Base-by-base conservation (phyloP, 164 flowering plant genomes). In the Magnolia sinica region DNA sequence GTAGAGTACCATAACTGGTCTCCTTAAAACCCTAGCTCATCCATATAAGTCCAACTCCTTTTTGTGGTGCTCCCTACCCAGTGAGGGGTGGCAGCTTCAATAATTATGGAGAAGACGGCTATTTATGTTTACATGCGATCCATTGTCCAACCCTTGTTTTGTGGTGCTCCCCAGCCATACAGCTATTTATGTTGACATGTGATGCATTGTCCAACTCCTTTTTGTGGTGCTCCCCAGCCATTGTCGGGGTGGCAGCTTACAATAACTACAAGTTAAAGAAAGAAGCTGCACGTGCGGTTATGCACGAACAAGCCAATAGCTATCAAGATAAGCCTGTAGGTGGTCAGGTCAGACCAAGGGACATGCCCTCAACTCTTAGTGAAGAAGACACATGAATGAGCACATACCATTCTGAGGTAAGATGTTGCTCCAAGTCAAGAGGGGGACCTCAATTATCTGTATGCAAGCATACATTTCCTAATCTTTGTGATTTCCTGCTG, bases 231-330 rank as follows among this genome's bases (percentile, higher is more conserved):
- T 68, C 61, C 85, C 83, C 90, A 96, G 99, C 98, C 69, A 93
- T 96, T 78, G 90, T 87, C 50, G 97, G 99, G 68, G 99, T 96
- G 64, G 98, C 90, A 29, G 98, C 96, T 49, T 96, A 96, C 81
- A 96, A 96, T 77, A 96, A 96, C 79, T 84, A 84, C 84, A 96
- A 96, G 87, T 78, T 93, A 84, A 92, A 89, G 79, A 93, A 87
- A 82, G 97, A 93, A 85, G 91, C 90, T 80, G 72, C 89, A 76
- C 80, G 80, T 72, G 81, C 66, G 16, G 85, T 69, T 77, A 73
- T 87, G 22, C 73, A 65, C 18, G 90, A 45, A 9, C 55, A 29
- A 45, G 29, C 7, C 14, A 65, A 69, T n/a, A 14, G 20, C 64
- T 14, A 37, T 49, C 64, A 73, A 52, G 72, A 77, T 24, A 24